Conservation (phyloP, 345 rosid genomes). For the Corymbia maculata region DNA sequence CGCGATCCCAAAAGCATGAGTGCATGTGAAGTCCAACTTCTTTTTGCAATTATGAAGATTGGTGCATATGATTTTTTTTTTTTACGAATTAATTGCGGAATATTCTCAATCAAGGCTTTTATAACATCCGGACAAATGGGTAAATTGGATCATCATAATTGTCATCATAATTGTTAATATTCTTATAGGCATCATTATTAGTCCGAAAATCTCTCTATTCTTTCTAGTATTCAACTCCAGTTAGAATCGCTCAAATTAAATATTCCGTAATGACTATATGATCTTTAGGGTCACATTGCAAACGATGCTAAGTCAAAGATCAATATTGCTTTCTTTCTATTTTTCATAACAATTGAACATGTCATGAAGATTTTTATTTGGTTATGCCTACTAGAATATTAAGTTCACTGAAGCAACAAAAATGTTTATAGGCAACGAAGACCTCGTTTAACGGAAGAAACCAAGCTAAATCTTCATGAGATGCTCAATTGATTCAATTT, state of each 20-base stretch:
- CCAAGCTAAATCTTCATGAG: not conserved
- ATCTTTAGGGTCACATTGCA: not conserved
- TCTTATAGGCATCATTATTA: not conserved
- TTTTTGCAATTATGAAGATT: not conserved
- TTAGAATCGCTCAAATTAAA: not conserved
- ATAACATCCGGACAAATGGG: not conserved
- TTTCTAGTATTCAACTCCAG: not conserved
- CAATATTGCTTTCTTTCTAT: too few species aligned
- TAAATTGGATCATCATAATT: not conserved
- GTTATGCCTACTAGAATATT: too few species aligned
- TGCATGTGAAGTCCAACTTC: not conserved
- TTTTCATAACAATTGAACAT: not conserved
- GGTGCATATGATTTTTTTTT: not conserved
- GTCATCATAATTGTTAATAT: not conserved
- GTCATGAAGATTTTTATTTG: not conserved
- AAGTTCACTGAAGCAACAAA: too few species aligned
- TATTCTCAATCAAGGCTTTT: not conserved
- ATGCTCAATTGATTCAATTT: not conserved
- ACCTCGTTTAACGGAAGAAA: too few species aligned
- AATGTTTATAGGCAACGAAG: too few species aligned
- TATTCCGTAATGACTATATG: not conserved
- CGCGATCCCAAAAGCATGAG: not conserved
- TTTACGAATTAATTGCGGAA: not conserved
- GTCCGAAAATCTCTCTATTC: not conserved
- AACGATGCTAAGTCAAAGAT: rapidly evolving